Conservation (phyloP, 139 green algal genomes). For the Auxenochlorella pyrenoidosa region DNA sequence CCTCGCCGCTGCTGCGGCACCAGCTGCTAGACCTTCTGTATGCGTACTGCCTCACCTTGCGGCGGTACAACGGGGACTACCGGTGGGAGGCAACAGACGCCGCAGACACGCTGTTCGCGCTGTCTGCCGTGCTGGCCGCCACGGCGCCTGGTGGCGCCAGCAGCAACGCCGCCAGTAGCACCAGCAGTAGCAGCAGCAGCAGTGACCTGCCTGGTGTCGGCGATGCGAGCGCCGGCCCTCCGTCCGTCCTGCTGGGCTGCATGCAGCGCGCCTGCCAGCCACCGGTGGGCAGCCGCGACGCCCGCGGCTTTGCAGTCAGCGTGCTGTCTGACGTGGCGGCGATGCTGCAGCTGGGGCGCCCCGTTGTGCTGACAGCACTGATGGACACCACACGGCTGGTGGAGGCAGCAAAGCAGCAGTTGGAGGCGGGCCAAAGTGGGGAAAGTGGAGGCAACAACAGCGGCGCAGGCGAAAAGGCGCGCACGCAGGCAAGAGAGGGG, state of each 20-base stretch:
- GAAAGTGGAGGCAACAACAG: neutral
- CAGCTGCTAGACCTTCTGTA: slow-evolving; percentile 72
- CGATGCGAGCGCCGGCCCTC: neutral
- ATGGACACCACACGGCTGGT: slow-evolving; percentile 54
- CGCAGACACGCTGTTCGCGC: slow-evolving; percentile 28
- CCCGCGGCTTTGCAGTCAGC: slow-evolving; percentile 34
- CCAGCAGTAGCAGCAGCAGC: neutral
- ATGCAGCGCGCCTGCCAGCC: slow-evolving; percentile 30
- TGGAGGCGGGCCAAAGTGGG: neutral
- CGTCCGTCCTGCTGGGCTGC: slow-evolving; percentile 33
- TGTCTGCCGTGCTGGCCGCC: slow-evolving; percentile 8
- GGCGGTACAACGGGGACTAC: slow-evolving; percentile 65
- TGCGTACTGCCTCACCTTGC: slow-evolving; percentile 63
- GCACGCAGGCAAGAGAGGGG: neutral
- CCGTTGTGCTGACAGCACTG: slow-evolving; percentile 57
- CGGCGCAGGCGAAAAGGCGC: neutral
- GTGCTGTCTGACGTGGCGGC: slow-evolving; percentile 56
- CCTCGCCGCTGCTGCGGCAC: slow-evolving; percentile 64
- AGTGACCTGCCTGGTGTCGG: neutral
- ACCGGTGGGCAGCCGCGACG: neutral
- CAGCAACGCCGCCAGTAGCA: too few species aligned
- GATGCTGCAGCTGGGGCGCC: slow-evolving; percentile 49
- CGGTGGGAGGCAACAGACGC: slow-evolving; percentile 23
- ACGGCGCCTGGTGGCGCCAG: neutral
- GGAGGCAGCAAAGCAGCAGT: slow-evolving; percentile 10